Conservation (phyloP, 2,329 filamentous ascomycete species). For the Epichloe gansuensis region DNA sequence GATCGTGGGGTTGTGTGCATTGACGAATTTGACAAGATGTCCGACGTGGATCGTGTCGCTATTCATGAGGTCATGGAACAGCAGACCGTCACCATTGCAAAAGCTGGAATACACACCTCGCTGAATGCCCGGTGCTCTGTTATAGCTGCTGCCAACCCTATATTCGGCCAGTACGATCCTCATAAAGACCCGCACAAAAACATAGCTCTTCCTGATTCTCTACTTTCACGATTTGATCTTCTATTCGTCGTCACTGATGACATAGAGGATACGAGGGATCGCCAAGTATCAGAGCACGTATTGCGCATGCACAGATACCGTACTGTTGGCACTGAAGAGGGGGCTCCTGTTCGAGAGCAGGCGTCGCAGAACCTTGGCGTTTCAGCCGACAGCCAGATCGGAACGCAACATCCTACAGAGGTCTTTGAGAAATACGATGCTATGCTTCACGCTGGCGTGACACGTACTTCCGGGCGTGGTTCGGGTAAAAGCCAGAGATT, state of each 20-base stretch:
- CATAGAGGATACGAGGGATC: constrained; percentile 85
- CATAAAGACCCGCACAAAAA: constrained; percentile 99
- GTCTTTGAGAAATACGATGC: constrained; percentile 94
- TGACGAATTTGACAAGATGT: constrained; percentile 99
- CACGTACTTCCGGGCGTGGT: constrained; percentile 60
- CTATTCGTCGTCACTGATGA: constrained; percentile 97
- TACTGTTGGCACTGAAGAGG: constrained; percentile 84
- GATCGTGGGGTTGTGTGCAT: constrained; percentile 97
- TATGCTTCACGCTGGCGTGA: constrained; percentile 90
- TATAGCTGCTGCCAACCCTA: constrained; percentile 89
- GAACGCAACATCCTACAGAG: constrained; percentile 64
- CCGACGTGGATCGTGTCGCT: constrained; percentile 89
- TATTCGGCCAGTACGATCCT: constrained; percentile 95
- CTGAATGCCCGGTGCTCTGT: constrained; percentile 95
- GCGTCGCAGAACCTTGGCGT: constrained; percentile 75
- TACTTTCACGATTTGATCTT: constrained; percentile 96
- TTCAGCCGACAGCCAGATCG: constrained; percentile 65
- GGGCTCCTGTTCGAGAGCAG: constrained; percentile 85
- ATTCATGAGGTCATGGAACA: constrained; percentile 99
- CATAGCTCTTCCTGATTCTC: constrained; percentile 90
- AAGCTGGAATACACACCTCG: constrained; percentile 95
- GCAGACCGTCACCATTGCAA: constrained; percentile 97
- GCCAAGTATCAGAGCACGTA: constrained; percentile 90
- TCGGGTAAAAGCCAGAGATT: constrained; percentile 67
- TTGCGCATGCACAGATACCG: constrained; percentile 95